Conservation (phyloP, 2,329 filamentous ascomycete genomes). For the Pseudogymnoascus sp. region DNA sequence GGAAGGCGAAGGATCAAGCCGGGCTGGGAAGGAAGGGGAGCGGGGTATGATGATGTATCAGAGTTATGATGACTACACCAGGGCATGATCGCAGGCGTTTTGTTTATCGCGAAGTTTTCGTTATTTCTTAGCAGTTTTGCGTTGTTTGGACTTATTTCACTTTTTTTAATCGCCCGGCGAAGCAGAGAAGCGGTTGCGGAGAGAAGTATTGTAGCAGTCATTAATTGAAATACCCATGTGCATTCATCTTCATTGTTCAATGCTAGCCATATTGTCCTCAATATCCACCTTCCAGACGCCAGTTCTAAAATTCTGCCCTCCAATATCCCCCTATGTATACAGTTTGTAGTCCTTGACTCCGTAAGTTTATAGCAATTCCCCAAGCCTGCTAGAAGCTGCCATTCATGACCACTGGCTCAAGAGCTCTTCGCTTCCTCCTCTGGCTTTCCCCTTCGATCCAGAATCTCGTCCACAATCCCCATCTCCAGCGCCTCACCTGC, state of each 20-base stretch:
- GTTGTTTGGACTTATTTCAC: constrained; percentile 1
- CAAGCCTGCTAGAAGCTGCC: neutral
- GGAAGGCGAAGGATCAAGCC: neutral
- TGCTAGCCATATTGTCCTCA: neutral
- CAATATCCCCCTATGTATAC: neutral
- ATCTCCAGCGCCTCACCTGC: constrained; percentile 81
- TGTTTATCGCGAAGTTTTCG: constrained; percentile 3
- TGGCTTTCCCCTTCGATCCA: constrained; percentile 52
- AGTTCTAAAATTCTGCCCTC: neutral
- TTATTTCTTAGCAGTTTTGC: constrained; percentile 6
- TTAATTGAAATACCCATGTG: constrained; percentile 5
- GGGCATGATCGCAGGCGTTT: constrained; percentile 4
- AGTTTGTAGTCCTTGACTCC: neutral
- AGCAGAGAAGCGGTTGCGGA: neutral
- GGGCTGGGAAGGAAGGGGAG: neutral
- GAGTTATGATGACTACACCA: constrained; percentile 8
- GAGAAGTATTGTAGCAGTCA: constrained; percentile 1
- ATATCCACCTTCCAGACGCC: neutral
- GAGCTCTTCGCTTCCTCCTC: constrained; percentile 27
- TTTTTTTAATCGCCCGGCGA: neutral
- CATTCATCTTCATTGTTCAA: neutral
- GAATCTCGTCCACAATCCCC: constrained; percentile 85
- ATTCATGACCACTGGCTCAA: neutral
- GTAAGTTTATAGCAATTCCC: neutral
- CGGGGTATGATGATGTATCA: neutral